A percentile compares a stretch with the other conserved stretches of the same genome.
Evolutionary conservation across 2,329 filamentous ascomycete species (phyloP).

Genomic region (Ophiocordyceps camponoti-floridani): DNA sequence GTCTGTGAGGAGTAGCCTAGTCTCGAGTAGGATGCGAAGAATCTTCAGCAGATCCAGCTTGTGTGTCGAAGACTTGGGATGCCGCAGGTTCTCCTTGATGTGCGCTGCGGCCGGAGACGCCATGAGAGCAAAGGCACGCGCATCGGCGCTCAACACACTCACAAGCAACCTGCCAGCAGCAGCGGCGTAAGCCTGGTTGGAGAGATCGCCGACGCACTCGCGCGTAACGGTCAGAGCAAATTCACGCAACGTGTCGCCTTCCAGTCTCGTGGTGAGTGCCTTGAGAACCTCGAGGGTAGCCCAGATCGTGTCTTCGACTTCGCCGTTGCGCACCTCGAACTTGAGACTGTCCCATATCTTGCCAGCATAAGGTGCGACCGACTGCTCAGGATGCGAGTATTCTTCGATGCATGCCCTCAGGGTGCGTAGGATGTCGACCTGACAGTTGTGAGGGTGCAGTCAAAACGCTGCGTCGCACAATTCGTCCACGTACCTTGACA

Average conservation of each 20-base stretch:
- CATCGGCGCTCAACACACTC: slow-evolving; percentile 29
- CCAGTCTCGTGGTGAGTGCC: slow-evolving; percentile 26
- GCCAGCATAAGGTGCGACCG: slow-evolving; percentile 27
- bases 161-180: slow-evolving; percentile 33
- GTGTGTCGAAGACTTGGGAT: slow-evolving; percentile 30
- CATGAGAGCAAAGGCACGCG: slow-evolving; percentile 28
- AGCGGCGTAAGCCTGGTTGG: slow-evolving; percentile 32
- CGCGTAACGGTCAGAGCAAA: slow-evolving; percentile 30
- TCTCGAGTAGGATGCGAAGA: slow-evolving; percentile 30
- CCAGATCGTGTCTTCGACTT: slow-evolving; percentile 37
- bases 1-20: slow-evolving; percentile 21
- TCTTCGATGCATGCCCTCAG: slow-evolving; percentile 32
- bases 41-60: slow-evolving; percentile 32
- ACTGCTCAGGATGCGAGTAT: slow-evolving; percentile 27
- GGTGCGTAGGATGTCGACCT: slow-evolving; percentile 38
- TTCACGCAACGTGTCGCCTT: slow-evolving; percentile 22
- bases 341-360: slow-evolving; percentile 43
- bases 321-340: slow-evolving; percentile 43
- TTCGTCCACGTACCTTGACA: slow-evolving; percentile 27
- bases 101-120: slow-evolving; percentile 27
- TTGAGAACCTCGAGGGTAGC: slow-evolving; percentile 36
- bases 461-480: background rate
- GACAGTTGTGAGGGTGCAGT: slow-evolving; percentile 3
- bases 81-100: slow-evolving; percentile 29
- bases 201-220: slow-evolving; percentile 35